A percentile compares a stretch with the other conserved stretches of the same genome.
phyloP scores from a whole-genome alignment of 2,329 filamentous ascomycete species.

The Ceratocystiopsis minuta region DNA sequence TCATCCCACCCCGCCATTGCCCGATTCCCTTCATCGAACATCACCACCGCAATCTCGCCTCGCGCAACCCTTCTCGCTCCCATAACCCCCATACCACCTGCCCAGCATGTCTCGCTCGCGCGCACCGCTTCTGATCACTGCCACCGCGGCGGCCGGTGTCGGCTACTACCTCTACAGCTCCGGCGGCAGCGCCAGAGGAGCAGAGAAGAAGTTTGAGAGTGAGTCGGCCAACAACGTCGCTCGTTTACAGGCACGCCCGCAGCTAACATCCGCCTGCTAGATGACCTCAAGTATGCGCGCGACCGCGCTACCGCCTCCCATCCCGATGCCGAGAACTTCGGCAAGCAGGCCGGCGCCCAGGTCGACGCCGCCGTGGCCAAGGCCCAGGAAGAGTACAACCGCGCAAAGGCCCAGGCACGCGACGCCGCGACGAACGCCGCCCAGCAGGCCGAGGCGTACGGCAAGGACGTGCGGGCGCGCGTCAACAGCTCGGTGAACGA shows the following conservation, averaged over 20 bases:
- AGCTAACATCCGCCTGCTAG: constrained; percentile 31
- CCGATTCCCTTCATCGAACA: neutral
- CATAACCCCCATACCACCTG: neutral
- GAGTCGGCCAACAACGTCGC: constrained; percentile 18
- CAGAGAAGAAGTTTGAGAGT: constrained; percentile 81
- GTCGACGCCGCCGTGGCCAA: constrained; percentile 51
- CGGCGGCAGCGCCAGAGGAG: constrained; percentile 62
- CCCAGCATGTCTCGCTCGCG: constrained; percentile 27
- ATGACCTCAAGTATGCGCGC: constrained; percentile 55
- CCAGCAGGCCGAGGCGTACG: constrained; percentile 38
- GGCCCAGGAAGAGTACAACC: constrained; percentile 34
- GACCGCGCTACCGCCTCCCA: constrained; percentile 50
- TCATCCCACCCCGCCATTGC: no score
- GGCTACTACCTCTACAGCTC: constrained; percentile 87
- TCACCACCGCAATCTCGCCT: neutral
- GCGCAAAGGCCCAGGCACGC: constrained; percentile 35
- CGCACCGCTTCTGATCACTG: constrained; percentile 34
- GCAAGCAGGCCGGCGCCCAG: constrained; percentile 43
- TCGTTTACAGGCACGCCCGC: neutral
- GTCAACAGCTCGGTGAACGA: constrained; percentile 59
- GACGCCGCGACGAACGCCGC: constrained; percentile 32
- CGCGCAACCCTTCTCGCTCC: neutral
- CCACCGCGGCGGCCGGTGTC: constrained; percentile 45
- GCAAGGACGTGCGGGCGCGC: constrained; percentile 39
- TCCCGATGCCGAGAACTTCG: constrained; percentile 44